Base-by-base conservation (phyloP, 768 basidiomycete genomes). In the Candolleomyces aberdarensis region DNA sequence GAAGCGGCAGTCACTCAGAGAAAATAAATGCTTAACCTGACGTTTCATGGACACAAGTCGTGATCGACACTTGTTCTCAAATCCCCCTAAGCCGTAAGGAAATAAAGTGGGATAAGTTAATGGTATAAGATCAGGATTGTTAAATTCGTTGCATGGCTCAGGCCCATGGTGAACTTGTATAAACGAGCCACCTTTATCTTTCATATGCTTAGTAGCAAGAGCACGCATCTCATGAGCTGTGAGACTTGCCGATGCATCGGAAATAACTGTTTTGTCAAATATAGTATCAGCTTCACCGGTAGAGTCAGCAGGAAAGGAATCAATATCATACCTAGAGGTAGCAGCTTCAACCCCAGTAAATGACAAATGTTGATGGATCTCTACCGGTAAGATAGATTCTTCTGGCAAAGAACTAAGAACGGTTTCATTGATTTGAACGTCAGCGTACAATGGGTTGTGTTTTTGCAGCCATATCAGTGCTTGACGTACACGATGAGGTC, bases 61-160 rank as follows among this genome's bases (percentile, higher is more conserved):
- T 0, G 19, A 26, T 1, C 1, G 19, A 0, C 76, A 46, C 7
- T 44, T 20, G 60, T 82, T 67, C 58, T 81, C 74, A 61, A 78
- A 76, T 1, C 80, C 79, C 0, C 80, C 78, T 20, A 74, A 61
- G 0, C 80, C 77, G 64, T 73, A 80, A 0, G 79, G 79, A 66
- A 74, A 80, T 0, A 82, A 56, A 0, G 76, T 76, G 3, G 80
- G 78, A 65, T 76, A 80, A 17, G 78, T 71, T 60, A 67, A 70
- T 1, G 78, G 77, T 50, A 82, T 75, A n/a, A 80, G 46, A 8
- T 47, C 9, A 1, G 72, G 72, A 61, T 80, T 76, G 36, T 62
- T 62, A 64, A 75, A 78, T 56, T 78, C 75, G 64, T 75, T 75
- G 0, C 69, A 69, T 6, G 75, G 72, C 4, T 29, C 15, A 15